Percentiles rank a stretch among this genome's conserved stretches.
Conservation (phyloP, 2,329 filamentous ascomycete genomes). For the Colletotrichum endophyticum region DNA sequence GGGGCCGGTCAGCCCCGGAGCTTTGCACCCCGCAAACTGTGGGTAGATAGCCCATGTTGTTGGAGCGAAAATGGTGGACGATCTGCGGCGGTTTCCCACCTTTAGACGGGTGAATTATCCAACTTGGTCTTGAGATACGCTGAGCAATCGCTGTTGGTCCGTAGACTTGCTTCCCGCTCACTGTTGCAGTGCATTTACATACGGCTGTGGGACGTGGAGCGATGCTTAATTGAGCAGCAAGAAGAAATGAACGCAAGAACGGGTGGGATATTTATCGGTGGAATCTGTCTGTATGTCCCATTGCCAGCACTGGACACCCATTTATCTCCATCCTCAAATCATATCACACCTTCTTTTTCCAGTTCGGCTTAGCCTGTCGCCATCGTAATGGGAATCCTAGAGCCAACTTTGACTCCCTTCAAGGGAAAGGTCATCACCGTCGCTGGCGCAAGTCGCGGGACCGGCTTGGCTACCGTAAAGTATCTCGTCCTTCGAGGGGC, state of each 20-base stretch:
- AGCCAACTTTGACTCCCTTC: constrained; percentile 20
- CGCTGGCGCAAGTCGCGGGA: constrained; percentile 10
- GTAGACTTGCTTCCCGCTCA: background rate
- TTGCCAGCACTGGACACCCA: background rate
- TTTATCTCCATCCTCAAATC: background rate
- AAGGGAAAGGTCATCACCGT: constrained; percentile 25
- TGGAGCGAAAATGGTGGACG: background rate
- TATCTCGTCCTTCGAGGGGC: constrained; percentile 29
- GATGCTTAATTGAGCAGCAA: background rate
- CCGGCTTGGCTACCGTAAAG: constrained; percentile 21
- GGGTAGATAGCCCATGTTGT: background rate
- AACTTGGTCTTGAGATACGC: background rate
- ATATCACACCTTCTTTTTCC: background rate
- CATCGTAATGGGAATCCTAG: constrained; percentile 14
- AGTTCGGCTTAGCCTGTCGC: background rate
- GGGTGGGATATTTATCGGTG: background rate
- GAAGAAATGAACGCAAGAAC: background rate
- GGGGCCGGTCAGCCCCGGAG: background rate
- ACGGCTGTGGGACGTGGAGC: background rate
- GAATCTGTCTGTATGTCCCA: background rate
- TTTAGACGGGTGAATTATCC: background rate
- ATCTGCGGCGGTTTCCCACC: background rate
- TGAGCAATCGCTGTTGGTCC: background rate
- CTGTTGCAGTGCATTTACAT: background rate
- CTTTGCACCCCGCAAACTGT: background rate